Evolutionary conservation across 2,329 filamentous ascomycete species (phyloP).

Genomic region (Cordyceps sp.): DNA sequence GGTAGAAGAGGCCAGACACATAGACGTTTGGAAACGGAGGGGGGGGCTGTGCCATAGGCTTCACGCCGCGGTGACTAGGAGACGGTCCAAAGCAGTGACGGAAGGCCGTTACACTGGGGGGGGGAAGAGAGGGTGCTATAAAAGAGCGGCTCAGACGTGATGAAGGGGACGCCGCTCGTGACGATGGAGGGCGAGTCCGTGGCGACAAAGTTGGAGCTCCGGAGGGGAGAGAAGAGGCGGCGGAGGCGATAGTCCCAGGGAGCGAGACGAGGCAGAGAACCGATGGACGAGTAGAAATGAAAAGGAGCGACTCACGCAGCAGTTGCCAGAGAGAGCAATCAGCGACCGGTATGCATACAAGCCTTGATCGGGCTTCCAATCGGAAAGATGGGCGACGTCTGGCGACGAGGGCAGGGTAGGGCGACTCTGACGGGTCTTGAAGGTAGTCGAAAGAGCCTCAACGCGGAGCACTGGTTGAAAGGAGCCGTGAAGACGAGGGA

Average conservation of each 20-base stretch:
- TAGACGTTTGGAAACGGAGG: background rate
- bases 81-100: background rate
- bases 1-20: background rate
- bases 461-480: too few species aligned
- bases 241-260: background rate
- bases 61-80: background rate
- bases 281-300: background rate
- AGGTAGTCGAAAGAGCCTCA: conserved; percentile 3
- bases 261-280: background rate
- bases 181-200: conserved; percentile 1
- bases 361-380: conserved; percentile 9
- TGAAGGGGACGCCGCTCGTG: background rate
- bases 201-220: background rate
- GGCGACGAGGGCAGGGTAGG: conserved; percentile 4
- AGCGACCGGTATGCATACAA: conserved; percentile 23
- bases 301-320: conserved; percentile 12
- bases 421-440: conserved; percentile 2
- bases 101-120: conserved; percentile 1
- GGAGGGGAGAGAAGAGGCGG: background rate
- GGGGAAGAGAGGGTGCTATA: background rate
- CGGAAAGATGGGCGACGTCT: conserved; percentile 3
- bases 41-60: background rate
- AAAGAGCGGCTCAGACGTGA: background rate
- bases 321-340: conserved; percentile 13
- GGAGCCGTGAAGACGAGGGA: conserved; percentile 2